phyloP scores from a whole-genome alignment of 768 basidiomycete species.

The Crassisporium funariophilum region DNA sequence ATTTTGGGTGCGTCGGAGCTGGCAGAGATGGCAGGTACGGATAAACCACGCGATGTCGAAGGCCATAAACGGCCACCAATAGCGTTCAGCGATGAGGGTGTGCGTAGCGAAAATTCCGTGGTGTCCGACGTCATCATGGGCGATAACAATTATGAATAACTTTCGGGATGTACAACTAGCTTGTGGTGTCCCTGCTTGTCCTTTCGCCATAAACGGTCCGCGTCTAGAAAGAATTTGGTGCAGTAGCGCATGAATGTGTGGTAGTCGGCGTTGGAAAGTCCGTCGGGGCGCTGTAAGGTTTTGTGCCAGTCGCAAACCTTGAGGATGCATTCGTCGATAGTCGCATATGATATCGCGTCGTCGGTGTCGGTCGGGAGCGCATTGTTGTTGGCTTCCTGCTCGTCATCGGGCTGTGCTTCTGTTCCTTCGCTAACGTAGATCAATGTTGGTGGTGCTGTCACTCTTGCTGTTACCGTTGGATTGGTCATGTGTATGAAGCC shows the following conservation, averaged over 20 bases:
- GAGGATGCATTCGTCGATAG: conserved; percentile 10
- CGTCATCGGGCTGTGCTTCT: not conserved
- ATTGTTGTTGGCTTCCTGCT: conserved; percentile 10
- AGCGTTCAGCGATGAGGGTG: conserved; percentile 22
- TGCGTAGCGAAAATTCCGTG: conserved; percentile 25
- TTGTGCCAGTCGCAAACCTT: conserved; percentile 10
- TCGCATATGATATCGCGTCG: too few relatives aligned
- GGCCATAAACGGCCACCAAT: conserved; percentile 33
- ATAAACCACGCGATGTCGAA: conserved; percentile 27
- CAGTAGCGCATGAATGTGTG: conserved; percentile 16
- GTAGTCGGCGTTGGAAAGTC: conserved; percentile 12
- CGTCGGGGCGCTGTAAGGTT: conserved; percentile 3
- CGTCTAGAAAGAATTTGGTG: conserved; percentile 20
- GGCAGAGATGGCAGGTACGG: conserved; percentile 31
- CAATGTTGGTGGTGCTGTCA: not conserved
- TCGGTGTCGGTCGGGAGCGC: too few relatives aligned
- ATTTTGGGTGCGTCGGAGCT: conserved; percentile 21
- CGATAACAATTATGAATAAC: conserved; percentile 22
- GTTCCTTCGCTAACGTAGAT: not conserved
- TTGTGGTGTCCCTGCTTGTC: conserved; percentile 22
- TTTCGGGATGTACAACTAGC: conserved; percentile 15
- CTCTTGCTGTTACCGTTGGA: not conserved
- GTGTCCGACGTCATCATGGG: conserved; percentile 28
- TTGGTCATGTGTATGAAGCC: conserved; percentile 20
- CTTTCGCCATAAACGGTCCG: conserved; percentile 20